phyloP scores from a whole-genome alignment of 1,139 yeast genomes.

The Geotrichum fermentans region DNA sequence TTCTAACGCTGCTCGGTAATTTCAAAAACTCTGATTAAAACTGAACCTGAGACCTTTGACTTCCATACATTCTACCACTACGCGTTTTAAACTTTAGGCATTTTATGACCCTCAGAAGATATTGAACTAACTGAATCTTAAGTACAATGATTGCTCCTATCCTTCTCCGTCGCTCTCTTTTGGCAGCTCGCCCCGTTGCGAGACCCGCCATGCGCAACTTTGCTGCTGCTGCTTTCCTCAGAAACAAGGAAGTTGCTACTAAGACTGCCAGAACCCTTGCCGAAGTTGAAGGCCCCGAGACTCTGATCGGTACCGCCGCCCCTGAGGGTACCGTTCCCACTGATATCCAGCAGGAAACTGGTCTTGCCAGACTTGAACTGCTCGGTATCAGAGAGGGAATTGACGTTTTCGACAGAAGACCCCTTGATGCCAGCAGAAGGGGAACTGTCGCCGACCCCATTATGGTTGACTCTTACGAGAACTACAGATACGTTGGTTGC shows the following conservation, averaged over 20 bases:
- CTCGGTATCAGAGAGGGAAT: slow-evolving; percentile 95
- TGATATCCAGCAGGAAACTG: slow-evolving; percentile 94
- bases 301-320: slow-evolving; percentile 90
- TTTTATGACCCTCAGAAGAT: neutral
- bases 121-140: neutral
- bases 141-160: slow-evolving; percentile 23
- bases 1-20: no score
- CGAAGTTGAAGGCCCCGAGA: slow-evolving; percentile 75
- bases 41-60: no score
- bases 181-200: slow-evolving; percentile 22
- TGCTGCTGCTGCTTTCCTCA: slow-evolving; percentile 19
- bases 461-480: slow-evolving; percentile 84
- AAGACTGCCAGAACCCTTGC: slow-evolving; percentile 65
- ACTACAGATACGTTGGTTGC: slow-evolving; percentile 95
- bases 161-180: slow-evolving; percentile 23
- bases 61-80: neutral
- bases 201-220: slow-evolving; percentile 24
- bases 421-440: slow-evolving; percentile 78
- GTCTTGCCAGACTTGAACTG: slow-evolving; percentile 94
- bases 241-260: slow-evolving; percentile 29
- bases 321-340: slow-evolving; percentile 79
- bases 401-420: slow-evolving; percentile 88
- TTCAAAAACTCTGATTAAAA: no score
- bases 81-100: neutral
- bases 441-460: slow-evolving; percentile 90